Evolutionary conservation across 1,284 basidiomycete species (phyloP), one percentile per base, ranked within the genome.

Genomic region (Austroboletus novae-zelandiae): DNA sequence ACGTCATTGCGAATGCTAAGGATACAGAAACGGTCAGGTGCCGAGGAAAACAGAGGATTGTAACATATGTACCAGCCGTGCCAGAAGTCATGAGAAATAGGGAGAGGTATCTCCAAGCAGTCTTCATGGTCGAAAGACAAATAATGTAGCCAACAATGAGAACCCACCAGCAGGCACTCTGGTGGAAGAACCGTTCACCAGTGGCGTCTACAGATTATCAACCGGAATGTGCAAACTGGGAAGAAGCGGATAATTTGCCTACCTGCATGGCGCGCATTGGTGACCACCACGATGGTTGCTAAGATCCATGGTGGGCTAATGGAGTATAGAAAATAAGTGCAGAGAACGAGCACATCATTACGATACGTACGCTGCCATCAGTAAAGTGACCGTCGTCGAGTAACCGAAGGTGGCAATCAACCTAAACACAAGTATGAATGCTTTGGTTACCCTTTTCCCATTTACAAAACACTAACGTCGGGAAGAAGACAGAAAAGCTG

Each of bases 401-500:
- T 80, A 88, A 9, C 84, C 84, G 20, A 89, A 75, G 0, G 86
- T 88, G 8, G 72, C 67, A 0, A 84, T 81, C 40, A 89, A 70
- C 1, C 84, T 83, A 9, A 18, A 46, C 9, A 7, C 35, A 32
- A 13, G 17, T 2, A 4, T 27, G n/a, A 27, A 40, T 50, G 49
- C 45, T 55, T 10, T 48, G 34, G 14, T 15, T 14, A n/a, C 6
- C 45, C 35, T 36, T 39, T 17, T 30, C 9, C 32, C 25, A 18
- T 34, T 48, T 42, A 13, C 18, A 17, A 20, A 39, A 27, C 9
- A 68, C 75, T 45, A 55, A 83, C 79, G 83, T 85, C 29, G 83
- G 83, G 71, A 87, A 89, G 72, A 85, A 89, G 58, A 83, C 79
- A 44, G 84, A 81, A 64, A 88, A 89, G 44, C 82, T 84, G 30